Evolutionary conservation across 495 filamentous ascomycete genomes (phyloP), one percentile per base, ranked within the genome.

Genomic region (Trichoderma asperelloides): DNA sequence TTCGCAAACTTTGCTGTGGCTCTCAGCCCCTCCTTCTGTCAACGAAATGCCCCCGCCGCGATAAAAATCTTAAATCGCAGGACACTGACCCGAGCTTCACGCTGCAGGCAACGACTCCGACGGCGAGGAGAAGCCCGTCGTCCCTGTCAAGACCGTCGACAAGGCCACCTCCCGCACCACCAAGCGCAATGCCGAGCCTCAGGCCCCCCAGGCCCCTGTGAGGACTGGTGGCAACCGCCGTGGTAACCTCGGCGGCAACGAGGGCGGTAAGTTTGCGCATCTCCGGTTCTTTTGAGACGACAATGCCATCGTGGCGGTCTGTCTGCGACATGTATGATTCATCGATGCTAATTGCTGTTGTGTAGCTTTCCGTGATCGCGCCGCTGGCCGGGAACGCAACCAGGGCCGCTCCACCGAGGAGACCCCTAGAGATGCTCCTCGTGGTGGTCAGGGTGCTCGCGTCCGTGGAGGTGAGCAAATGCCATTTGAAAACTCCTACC

Each of bases 101-200:
- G 5, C 62, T 39, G 41, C 71, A 84, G 96, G 97, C 81, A 91
- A 96, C 79, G 88, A 90, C 76, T 91, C 92, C 77, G 88, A 89
- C 75, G 93, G 93, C 79, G 88, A 89, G 72, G 89, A 90, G 78
- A 84, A 85, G 74, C 87, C 90, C 71, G 81, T 87, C 72, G 88
- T 90, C 73, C 93, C 92, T 74, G 86, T 90, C 62, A 91, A 90
- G 83, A 89, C 91, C 71, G 82, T 93, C 72, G 96, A 97, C 79
- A 95, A 90, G 84, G 87, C 90, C 68, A 81, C 84, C 66, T 81
- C 86, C 70, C 88, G 92, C 74, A 82, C 85, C 70, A 88, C 86
- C 80, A 98, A 98, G 89, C 92, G 92, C 80, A 96, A 96, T 80
- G 87, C 87, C 74, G 88, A 92, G 77, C 87, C 88, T 69, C 85